A percentile compares a stretch with the other conserved stretches of the same genome.
phyloP scores from a whole-genome alignment of 495 filamentous ascomycete species.

The Hypoxylon intermedium region DNA sequence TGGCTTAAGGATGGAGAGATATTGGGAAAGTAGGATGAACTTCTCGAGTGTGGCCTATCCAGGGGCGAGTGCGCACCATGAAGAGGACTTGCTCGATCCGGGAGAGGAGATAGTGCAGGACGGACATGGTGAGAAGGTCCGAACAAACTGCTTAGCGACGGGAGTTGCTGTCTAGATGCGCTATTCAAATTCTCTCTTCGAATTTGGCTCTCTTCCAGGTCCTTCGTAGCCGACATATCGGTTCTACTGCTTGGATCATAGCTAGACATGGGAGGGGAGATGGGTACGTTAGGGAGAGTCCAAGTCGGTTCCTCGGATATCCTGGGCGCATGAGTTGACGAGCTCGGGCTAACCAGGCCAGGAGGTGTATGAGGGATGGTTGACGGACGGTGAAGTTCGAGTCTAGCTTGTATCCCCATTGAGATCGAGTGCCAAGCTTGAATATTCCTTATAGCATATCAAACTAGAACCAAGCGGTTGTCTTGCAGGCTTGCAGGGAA shows the following conservation, averaged over 20 bases:
- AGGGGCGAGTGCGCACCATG: constrained; percentile 52
- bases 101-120: constrained; percentile 52
- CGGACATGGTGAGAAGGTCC: constrained; percentile 50
- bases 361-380: constrained; percentile 54
- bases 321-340: constrained; percentile 47
- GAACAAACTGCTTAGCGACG: constrained; percentile 62
- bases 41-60: constrained; percentile 52
- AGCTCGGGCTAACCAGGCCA: constrained; percentile 52
- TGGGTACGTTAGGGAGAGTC: constrained; percentile 30
- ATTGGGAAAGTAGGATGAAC: constrained; percentile 58
- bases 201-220: constrained; percentile 40
- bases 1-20: constrained; percentile 42
- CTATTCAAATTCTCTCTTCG: constrained; percentile 42
- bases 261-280: constrained; percentile 60
- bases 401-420: constrained; percentile 57
- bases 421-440: constrained; percentile 42
- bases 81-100: constrained; percentile 49
- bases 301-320: constrained; percentile 51
- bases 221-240: constrained; percentile 52
- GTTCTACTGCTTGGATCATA: constrained; percentile 55
- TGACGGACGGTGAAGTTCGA: constrained; percentile 54
- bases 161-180: constrained; percentile 56
- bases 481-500: constrained; percentile 1
- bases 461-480: constrained; percentile 12
- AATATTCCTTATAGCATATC: constrained; percentile 37